Base-by-base conservation (phyloP, 208 protist species). In the Trichomonas tenax region DNA sequence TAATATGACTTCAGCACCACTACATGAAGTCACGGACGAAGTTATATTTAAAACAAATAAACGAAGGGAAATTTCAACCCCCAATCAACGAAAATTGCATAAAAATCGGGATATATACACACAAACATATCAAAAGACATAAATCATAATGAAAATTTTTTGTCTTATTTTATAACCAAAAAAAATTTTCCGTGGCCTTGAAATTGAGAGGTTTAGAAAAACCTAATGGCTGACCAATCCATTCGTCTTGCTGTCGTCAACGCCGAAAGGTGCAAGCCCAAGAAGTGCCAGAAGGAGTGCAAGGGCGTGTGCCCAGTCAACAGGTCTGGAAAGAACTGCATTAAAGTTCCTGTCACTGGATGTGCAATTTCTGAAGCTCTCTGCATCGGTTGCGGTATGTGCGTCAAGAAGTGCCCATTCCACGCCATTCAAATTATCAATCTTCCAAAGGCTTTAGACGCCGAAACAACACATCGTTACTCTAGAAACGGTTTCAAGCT, bases 381-480 rank as follows among this genome's bases (percentile, higher is more conserved):
- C 31, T 99, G 99, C 98, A 99, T 99, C 96, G 99, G 99, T 97
- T 99, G 99, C 97, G 99, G 98, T 97, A 99, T 99, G 96, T 99
- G 99, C 97, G 98, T 99, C 6, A 99, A 99, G 95, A 97, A 97
- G 97, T 99, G 99, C 97, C 99, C 99, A 31, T 99, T 99, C 97
- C 98, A 99, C 95, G 99, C 99, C 72, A 99, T 99, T 97, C 97
- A 97, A 96, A 99, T 99, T 97, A 99, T 99, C 97, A 99, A 99
- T 97, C 97, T 99, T 48, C 99, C 99, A 45, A 99, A 98, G 48
- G 99, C 99, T 97, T 97, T 99, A 36, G 98, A 99, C 46, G 98
- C 97, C 45, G 97, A 99, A 45, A 99, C 99, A 14, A 99, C 99
- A 0, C 99, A 99, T 97, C 98, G 99, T 96, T 99, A 99, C 97